Conservation (phyloP, 1,284 basidiomycete genomes). For the Pseudozyma sp. region DNA sequence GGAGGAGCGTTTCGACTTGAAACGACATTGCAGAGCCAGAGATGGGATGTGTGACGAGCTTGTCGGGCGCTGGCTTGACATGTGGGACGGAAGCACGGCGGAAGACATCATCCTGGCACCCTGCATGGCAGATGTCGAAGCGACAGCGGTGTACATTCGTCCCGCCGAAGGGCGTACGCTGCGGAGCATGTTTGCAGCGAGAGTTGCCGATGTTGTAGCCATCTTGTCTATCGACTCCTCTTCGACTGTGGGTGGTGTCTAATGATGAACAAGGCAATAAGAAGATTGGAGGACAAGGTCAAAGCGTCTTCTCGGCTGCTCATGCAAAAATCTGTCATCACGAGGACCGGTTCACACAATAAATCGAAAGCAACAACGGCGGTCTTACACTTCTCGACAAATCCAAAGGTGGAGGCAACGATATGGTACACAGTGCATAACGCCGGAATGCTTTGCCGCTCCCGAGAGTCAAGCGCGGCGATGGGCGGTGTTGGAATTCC, state of each 20-base stretch:
- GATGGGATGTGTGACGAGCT: neutral
- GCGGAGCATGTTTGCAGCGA: conserved; percentile 12
- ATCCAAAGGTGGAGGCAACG: conserved; percentile 1
- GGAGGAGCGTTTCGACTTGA: conserved; percentile 45
- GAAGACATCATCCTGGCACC: conserved; percentile 10
- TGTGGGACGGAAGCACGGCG: conserved; percentile 9
- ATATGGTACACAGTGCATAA: too few relatives aligned
- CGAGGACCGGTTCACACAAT: conserved; percentile 4
- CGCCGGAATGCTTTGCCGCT: too few relatives aligned
- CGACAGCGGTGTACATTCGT: conserved; percentile 1
- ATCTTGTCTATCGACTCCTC: neutral
- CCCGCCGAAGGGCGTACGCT: conserved; percentile 9
- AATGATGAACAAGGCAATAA: neutral
- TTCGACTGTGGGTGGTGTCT: neutral
- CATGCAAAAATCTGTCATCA: conserved; percentile 36
- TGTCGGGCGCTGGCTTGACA: neutral
- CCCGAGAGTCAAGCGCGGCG: too few relatives aligned
- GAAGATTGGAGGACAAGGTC: conserved; percentile 9
- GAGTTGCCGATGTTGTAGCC: conserved; percentile 1
- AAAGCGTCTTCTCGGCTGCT: conserved; percentile 6
- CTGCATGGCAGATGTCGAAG: conserved; percentile 8
- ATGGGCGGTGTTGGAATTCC: too few relatives aligned
- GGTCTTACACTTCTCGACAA: neutral
- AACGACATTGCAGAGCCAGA: conserved; percentile 9
- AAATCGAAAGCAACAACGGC: too few relatives aligned